Conservation (phyloP, 257 asterid genomes). For the Petrea volubilis region DNA sequence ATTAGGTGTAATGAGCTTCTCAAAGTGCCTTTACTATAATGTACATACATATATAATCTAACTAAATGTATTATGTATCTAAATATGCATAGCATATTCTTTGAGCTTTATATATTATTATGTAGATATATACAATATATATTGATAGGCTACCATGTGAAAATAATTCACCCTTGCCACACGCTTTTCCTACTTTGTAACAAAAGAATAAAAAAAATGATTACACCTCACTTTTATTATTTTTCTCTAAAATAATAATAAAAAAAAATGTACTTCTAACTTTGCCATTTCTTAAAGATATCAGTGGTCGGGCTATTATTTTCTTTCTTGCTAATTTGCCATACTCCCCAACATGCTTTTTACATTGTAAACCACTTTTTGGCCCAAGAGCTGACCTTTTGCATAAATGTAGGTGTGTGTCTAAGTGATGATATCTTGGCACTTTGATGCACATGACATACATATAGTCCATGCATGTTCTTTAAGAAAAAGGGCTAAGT, state of each 20-base stretch:
- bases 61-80: too few species aligned
- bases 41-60: too few species aligned
- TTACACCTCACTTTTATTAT: constrained; percentile 28
- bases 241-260: too few species aligned
- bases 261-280: background rate
- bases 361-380: constrained; percentile 24
- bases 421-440: background rate
- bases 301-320: constrained; percentile 18
- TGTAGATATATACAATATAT: background rate
- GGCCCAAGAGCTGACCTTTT: constrained; percentile 14
- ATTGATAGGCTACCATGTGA: background rate
- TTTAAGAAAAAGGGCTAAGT: background rate
- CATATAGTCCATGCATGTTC: constrained; percentile 38
- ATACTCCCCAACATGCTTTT: constrained; percentile 23
- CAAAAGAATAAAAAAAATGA: constrained; percentile 27
- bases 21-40: background rate
- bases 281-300: constrained; percentile 33
- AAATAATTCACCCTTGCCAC: constrained; percentile 7
- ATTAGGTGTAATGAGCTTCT: background rate
- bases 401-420: constrained; percentile 5
- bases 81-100: too few species aligned
- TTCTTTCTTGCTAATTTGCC: too few species aligned
- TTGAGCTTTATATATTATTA: too few species aligned
- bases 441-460: constrained; percentile 28
- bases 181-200: constrained; percentile 28